A percentile compares a stretch with the other conserved stretches of the same genome.
Evolutionary conservation across 306 rosid species (phyloP).

Genomic region (Albizia julibrissin): DNA sequence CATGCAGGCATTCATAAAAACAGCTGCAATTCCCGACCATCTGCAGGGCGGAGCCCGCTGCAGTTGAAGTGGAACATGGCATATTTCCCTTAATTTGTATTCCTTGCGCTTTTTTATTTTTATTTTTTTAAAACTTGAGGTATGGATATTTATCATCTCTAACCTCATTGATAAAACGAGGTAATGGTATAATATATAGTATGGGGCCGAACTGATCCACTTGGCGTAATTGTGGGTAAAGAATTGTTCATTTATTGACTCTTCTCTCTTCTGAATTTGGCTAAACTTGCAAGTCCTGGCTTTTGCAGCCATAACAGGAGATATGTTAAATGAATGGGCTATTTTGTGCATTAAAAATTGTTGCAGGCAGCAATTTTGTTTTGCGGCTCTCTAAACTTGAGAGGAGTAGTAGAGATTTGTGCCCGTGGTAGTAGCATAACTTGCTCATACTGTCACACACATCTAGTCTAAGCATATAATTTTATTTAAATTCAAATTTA

Average conservation of each 20-base stretch:
- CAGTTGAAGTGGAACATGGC: conserved; percentile 58
- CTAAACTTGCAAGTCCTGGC: neutral
- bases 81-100: conserved; percentile 30
- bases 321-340: neutral
- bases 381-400: too few species aligned
- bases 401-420: too few species aligned
- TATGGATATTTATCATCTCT: conserved; percentile 39
- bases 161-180: conserved; percentile 36
- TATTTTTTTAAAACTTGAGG: conserved; percentile 28
- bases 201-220: neutral
- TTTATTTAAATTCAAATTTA: too few species aligned
- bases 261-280: neutral
- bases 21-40: conserved; percentile 99
- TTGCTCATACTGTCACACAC: too few species aligned
- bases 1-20: conserved; percentile 87
- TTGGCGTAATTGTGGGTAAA: conserved; percentile 37
- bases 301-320: neutral
- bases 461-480: too few species aligned
- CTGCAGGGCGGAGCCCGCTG: conserved; percentile 89
- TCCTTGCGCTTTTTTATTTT: conserved; percentile 22
- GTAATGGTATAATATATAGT: conserved; percentile 58
- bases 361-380: too few species aligned
- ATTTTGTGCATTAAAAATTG: neutral
- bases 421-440: too few species aligned
- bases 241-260: conserved; percentile 30